phyloP scores from a whole-genome alignment of 2,329 filamentous ascomycete species.

The Xylariaceae sp. region DNA sequence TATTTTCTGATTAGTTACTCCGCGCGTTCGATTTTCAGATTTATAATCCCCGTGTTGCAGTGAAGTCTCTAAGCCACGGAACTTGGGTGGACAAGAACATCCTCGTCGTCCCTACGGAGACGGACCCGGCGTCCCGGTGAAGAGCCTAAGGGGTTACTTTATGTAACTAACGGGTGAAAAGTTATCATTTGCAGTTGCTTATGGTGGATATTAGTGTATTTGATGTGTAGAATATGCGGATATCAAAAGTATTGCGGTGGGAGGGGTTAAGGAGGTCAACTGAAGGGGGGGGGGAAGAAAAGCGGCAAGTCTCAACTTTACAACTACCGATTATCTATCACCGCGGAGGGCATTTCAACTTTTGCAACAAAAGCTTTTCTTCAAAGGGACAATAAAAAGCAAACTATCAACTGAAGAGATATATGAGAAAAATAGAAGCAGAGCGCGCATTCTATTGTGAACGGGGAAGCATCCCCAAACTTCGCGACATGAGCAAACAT shows the following conservation, averaged over 20 bases:
- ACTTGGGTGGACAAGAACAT: constrained; percentile 26
- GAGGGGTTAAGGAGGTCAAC: too few species aligned
- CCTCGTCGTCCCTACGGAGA: constrained; percentile 24
- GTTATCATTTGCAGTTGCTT: too few species aligned
- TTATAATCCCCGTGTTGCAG: constrained; percentile 21
- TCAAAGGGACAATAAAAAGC: too few species aligned
- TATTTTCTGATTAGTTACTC: constrained; percentile 15
- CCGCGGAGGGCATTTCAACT: too few species aligned
- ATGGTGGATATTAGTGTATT: not conserved
- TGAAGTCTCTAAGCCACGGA: constrained; percentile 18
- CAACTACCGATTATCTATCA: too few species aligned
- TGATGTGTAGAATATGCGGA: not conserved
- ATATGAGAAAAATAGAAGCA: too few species aligned
- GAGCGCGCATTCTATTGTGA: too few species aligned
- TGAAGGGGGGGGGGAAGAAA: too few species aligned
- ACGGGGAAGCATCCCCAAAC: not conserved
- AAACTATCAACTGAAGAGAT: too few species aligned
- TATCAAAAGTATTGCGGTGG: too few species aligned
- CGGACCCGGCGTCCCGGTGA: not conserved
- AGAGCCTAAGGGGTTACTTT: not conserved
- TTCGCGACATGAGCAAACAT: not conserved
- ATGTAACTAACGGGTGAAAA: constrained; percentile 3
- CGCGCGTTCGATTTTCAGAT: constrained; percentile 32
- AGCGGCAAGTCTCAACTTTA: too few species aligned
- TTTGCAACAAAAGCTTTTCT: too few species aligned